Evolutionary conservation across 2,329 filamentous ascomycete genomes (phyloP), one percentile per base, ranked within the genome.

Genomic region (Periconia sp.): DNA sequence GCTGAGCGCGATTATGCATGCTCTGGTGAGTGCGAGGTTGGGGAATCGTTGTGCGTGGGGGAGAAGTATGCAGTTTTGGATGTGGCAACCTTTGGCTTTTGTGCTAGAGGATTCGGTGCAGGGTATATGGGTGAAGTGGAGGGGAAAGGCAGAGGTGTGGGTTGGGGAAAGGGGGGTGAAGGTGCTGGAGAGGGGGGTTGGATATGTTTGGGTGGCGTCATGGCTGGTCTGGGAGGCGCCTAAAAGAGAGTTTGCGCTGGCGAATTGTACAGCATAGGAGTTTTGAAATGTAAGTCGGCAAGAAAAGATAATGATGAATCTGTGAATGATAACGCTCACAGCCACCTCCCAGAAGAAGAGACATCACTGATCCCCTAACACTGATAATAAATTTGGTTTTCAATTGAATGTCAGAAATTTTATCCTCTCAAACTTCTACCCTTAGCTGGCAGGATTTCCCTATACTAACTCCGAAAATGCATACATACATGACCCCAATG

Each of bases 221-320:
- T 55, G 53, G 53, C 42, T 55, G 41, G 31, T 49, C 2, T 55
- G 53, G 53, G 46, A 47, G 37, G 53, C 45, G n/a, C 53, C 53
- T 10, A 52, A 55, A 27, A 41, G 49, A 14, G 35, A 33, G 5
- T 55, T 52, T 47, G 44, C 53, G 3, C 41, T 55, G 13, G 41
- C 41, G 18, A 45, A 20, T 14, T 54, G 52, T 43, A 14, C 40
- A 11, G 17, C 45, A 10, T 45, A 31, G n/a, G 13, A 11, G 6
- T 37, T n/a, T 37, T 27, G 8, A 27, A 8, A 27, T 3, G 8
- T 27, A 27, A 27, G 23, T 3, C 8, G 8, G 23, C 3, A 8
- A 27, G 3, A 27, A 27, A 8, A 27, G 3, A 27, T 27, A 8
- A 27, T 27, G 3, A 27, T 27, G 23, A 27, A 27, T 27, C 8